Conservation (phyloP, 1,139 yeast species). For the Meyerozyma elateridarum region DNA sequence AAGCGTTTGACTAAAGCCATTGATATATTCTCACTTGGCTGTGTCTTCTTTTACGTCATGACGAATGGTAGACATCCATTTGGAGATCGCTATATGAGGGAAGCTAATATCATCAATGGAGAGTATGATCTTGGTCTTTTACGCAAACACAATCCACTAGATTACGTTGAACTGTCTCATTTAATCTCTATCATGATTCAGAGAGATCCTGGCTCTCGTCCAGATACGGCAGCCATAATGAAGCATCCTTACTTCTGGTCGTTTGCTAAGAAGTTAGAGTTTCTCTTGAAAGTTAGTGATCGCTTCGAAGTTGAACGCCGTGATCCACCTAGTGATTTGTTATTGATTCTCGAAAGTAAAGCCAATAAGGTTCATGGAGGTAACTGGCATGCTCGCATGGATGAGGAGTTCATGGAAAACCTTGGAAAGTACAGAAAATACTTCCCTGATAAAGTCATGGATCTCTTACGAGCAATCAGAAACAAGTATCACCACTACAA, state of each 20-base stretch:
- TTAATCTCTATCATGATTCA: slow-evolving; percentile 69
- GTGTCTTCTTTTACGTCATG: slow-evolving; percentile 84
- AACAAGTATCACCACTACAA: slow-evolving; percentile 92
- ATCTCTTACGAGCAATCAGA: slow-evolving; percentile 80
- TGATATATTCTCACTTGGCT: slow-evolving; percentile 91
- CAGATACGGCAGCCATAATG: slow-evolving; percentile 62
- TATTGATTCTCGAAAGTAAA: slow-evolving; percentile 54
- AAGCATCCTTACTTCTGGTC: slow-evolving; percentile 90
- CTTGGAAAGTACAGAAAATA: slow-evolving; percentile 90
- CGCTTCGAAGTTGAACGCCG: slow-evolving; percentile 83
- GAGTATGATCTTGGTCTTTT: slow-evolving; percentile 50
- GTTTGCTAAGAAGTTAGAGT: slow-evolving; percentile 69
- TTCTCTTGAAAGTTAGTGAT: slow-evolving; percentile 81
- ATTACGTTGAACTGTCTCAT: slow-evolving; percentile 63
- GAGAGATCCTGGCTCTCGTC: slow-evolving; percentile 65
- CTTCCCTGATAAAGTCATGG: slow-evolving; percentile 72
- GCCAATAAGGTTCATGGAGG: slow-evolving; percentile 51
- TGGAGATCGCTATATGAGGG: slow-evolving; percentile 84
- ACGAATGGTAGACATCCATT: slow-evolving; percentile 91
- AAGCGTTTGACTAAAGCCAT: slow-evolving; percentile 83
- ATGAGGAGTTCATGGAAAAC: slow-evolving; percentile 66
- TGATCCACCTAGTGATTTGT: slow-evolving; percentile 75
- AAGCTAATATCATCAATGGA: slow-evolving; percentile 80
- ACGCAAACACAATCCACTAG: slow-evolving; percentile 37
- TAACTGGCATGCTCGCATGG: slow-evolving; percentile 81